Evolutionary conservation across 805 yeast species (phyloP).

Genomic region (Metschnikowia anglica): DNA sequence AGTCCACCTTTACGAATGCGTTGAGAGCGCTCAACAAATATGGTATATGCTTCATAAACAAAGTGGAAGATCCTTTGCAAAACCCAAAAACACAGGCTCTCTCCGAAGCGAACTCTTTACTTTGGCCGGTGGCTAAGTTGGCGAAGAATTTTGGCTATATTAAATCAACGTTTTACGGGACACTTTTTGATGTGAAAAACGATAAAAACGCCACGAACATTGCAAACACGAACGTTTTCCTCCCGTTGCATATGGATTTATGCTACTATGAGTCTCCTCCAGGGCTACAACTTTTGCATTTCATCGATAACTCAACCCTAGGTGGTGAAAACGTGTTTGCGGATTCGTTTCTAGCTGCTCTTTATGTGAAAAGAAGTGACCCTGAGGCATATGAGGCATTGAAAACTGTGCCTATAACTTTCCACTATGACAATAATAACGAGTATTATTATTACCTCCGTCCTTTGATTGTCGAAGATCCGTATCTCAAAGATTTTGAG

Average conservation of each 20-base stretch:
- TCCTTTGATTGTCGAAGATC: slow-evolving; percentile 57
- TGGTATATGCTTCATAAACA: slow-evolving; percentile 58
- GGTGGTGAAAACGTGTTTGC: slow-evolving; percentile 73
- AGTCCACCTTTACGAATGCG: slow-evolving; percentile 34
- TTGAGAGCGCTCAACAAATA: slow-evolving; percentile 49
- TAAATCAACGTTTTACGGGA: slow-evolving; percentile 70
- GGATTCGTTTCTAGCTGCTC: slow-evolving; percentile 68
- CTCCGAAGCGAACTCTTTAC: slow-evolving; percentile 41
- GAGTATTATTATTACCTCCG: slow-evolving; percentile 61
- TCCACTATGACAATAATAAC: slow-evolving; percentile 61
- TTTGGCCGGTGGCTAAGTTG: slow-evolving; percentile 41
- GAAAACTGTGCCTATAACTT: slow-evolving; percentile 61
- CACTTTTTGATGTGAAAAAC: slow-evolving; percentile 62
- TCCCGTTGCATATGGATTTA: slow-evolving; percentile 78
- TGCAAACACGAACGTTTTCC: slow-evolving; percentile 61
- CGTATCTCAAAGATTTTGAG: slow-evolving; percentile 30
- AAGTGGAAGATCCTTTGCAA: slow-evolving; percentile 45
- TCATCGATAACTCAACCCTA: slow-evolving; percentile 49
- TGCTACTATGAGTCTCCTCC: slow-evolving; percentile 80
- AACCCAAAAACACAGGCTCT: slow-evolving; percentile 27
- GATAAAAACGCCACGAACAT: slow-evolving; percentile 56
- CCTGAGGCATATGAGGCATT: slow-evolving; percentile 64
- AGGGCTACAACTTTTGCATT: slow-evolving; percentile 69
- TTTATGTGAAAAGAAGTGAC: slow-evolving; percentile 52
- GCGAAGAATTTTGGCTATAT: slow-evolving; percentile 63